Percentiles rank a stretch among this genome's conserved stretches.
These are phyloP conservation scores for Toxoplasma gondii DNA, from an alignment of 169 alveolate genomes.

Conservation along the genomic window DNA sequence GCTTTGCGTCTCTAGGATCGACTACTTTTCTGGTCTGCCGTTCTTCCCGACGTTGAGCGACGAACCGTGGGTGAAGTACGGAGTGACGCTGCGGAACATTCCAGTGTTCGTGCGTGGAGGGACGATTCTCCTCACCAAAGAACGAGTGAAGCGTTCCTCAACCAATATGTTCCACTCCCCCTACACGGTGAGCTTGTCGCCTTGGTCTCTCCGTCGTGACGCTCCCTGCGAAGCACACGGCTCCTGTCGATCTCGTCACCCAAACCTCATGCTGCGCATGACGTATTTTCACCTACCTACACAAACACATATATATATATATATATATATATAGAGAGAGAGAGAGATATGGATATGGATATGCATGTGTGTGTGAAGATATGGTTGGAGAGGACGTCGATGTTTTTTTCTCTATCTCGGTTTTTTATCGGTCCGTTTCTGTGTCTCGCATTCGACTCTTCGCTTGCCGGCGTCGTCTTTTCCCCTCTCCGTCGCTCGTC, in stretches of 20 bases:
- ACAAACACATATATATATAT: background rate
- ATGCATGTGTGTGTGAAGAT: background rate
- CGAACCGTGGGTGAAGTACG: background rate
- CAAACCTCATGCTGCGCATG: too few species aligned
- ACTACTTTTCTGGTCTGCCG: background rate
- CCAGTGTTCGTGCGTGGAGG: slow-evolving; percentile 31
- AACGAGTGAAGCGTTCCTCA: background rate
- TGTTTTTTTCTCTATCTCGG: too few species aligned
- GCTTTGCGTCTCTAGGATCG: background rate
- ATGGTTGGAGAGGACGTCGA: background rate
- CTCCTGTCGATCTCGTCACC: too few species aligned
- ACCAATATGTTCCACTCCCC: background rate
- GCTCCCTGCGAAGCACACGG: too few species aligned
- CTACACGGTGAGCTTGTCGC: slow-evolving; percentile 16
- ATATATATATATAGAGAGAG: slow-evolving; percentile 5
- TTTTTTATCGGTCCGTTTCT: too few species aligned
- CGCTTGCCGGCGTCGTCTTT: too few species aligned
- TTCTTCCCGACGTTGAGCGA: background rate
- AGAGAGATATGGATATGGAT: background rate
- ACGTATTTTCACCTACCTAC: background rate
- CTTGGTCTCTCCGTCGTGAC: too few species aligned
- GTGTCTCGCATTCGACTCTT: too few species aligned
- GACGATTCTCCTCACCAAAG: slow-evolving; percentile 18
- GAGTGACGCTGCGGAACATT: background rate
- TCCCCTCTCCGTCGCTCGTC: too few species aligned